Conservation (phyloP, 768 basidiomycete genomes). For the Cystobasidium onofrii region DNA sequence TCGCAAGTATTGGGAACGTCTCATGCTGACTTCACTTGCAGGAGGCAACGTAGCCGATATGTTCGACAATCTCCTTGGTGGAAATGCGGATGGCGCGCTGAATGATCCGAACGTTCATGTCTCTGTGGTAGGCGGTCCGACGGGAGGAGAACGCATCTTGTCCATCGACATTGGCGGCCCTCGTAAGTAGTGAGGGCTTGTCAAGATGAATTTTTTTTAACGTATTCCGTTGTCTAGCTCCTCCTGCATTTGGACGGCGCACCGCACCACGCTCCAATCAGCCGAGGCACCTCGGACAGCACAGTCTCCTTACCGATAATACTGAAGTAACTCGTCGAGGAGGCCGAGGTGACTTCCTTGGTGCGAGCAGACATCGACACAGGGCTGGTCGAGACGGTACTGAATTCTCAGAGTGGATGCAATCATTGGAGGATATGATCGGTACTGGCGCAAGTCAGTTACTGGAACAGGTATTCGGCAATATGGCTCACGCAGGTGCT, state of each 20-base stretch:
- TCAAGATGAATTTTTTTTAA: not conserved
- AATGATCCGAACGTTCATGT: conserved; percentile 41
- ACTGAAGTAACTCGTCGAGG: not conserved
- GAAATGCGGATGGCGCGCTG: conserved; percentile 31
- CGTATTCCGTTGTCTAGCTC: not conserved
- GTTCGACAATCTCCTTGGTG: conserved; percentile 30
- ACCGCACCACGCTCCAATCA: not conserved
- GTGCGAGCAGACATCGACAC: conserved; percentile 49
- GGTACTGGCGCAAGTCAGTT: conserved; percentile 73
- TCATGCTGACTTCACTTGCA: not conserved
- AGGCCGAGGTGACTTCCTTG: conserved; percentile 35
- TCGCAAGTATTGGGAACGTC: not conserved
- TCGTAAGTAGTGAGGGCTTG: conserved; percentile 33
- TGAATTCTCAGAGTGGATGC: conserved; percentile 47
- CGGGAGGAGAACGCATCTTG: conserved; percentile 20
- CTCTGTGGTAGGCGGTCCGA: conserved; percentile 24
- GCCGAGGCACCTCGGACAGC: conserved; percentile 53
- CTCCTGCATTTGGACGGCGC: not conserved
- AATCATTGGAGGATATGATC: conserved; percentile 63
- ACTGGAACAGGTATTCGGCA: conserved; percentile 65
- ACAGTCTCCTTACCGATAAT: conserved; percentile 67
- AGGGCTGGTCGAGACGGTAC: conserved; percentile 51
- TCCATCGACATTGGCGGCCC: conserved; percentile 32
- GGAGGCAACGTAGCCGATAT: conserved; percentile 11
- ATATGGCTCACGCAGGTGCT: conserved; percentile 18